Percentiles rank a stretch among this genome's conserved stretches.
phyloP scores from a whole-genome alignment of 192 early-diverging fungal genomes.

The Backusella liffmaniae region DNA sequence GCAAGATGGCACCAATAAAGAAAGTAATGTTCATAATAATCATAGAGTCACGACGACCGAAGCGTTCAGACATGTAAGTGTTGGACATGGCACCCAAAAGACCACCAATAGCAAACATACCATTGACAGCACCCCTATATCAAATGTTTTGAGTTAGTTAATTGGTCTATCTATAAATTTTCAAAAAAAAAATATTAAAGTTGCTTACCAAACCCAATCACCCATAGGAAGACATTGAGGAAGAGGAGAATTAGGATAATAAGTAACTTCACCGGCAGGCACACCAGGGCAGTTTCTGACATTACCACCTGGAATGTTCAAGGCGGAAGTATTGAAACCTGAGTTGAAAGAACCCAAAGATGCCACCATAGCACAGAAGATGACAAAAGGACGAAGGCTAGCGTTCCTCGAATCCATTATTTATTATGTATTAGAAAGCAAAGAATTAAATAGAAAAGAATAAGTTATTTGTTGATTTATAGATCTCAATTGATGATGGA shows the following conservation, averaged over 20 bases:
- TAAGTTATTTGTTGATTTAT: neutral
- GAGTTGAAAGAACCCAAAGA: conserved; percentile 32
- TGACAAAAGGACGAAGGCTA: conserved; percentile 24
- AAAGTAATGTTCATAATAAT: conserved; percentile 52
- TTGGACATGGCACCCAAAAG: conserved; percentile 67
- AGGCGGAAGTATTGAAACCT: conserved; percentile 35
- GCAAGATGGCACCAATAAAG: conserved; percentile 41
- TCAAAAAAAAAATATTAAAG: neutral
- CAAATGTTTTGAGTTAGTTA: neutral
- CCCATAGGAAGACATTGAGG: conserved; percentile 36
- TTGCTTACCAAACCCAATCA: conserved; percentile 44
- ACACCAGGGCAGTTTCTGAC: conserved; percentile 50
- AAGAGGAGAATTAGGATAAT: conserved; percentile 31
- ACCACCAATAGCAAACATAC: conserved; percentile 62
- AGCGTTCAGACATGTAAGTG: conserved; percentile 53
- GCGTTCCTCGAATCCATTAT: conserved; percentile 26
- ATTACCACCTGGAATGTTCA: conserved; percentile 61
- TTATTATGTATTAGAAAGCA: neutral
- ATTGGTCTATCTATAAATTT: neutral
- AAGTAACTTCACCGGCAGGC: conserved; percentile 26
- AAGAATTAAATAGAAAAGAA: neutral
- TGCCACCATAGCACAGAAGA: conserved; percentile 32
- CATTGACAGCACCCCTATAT: conserved; percentile 56
- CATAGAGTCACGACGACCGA: conserved; percentile 63
- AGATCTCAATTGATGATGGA: neutral